Percentiles rank a stretch among this genome's conserved stretches.
Evolutionary conservation across 1,139 yeast species (phyloP).

Genomic region (Hemisphaericaspora subhashii): DNA sequence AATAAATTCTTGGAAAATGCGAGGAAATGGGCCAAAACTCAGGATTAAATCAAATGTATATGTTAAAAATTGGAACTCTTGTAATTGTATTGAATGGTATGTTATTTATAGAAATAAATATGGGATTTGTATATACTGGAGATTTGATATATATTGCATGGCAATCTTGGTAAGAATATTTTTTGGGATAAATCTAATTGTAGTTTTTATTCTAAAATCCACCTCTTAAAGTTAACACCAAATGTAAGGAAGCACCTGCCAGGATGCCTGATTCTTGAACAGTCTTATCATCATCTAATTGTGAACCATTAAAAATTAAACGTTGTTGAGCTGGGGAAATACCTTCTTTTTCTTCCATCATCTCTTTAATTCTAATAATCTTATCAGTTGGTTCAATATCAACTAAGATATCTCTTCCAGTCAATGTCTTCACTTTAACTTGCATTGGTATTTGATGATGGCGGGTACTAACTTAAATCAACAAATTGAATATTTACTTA

Average conservation of each 20-base stretch:
- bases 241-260: constrained; percentile 82
- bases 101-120: neutral
- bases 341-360: constrained; percentile 95
- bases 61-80: neutral
- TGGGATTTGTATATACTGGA: no score
- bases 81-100: neutral
- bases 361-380: constrained; percentile 82
- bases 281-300: constrained; percentile 78
- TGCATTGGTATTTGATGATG: no score
- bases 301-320: constrained; percentile 87
- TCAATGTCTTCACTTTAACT: constrained; percentile 70
- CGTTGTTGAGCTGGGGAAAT: constrained; percentile 97
- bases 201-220: constrained; percentile 54
- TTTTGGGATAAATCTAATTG: no score
- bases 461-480: no score
- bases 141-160: no score
- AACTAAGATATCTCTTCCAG: constrained; percentile 83
- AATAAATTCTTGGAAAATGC: constrained; percentile 64
- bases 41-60: neutral
- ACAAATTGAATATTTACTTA: no score
- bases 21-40: constrained; percentile 51
- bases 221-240: constrained; percentile 89
- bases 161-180: no score
- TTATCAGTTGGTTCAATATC: constrained; percentile 76
- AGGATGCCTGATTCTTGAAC: constrained; percentile 64